Evolutionary conservation across 805 yeast species (phyloP).

Genomic region (Zygosaccharomyces bailii): DNA sequence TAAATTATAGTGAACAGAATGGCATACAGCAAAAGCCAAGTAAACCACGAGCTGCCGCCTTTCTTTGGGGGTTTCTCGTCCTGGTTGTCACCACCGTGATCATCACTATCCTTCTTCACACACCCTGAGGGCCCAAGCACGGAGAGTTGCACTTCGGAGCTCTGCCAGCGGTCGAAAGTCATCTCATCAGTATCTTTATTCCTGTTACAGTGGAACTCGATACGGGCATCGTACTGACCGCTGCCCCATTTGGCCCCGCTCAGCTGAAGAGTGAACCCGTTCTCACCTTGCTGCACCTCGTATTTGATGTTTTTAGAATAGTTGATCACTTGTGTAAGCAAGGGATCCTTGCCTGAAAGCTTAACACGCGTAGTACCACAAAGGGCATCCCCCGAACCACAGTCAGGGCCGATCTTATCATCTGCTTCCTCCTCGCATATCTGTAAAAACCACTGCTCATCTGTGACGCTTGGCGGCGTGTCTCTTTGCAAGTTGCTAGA

Average conservation of each 20-base stretch:
- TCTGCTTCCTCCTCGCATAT: slow-evolving; percentile 51
- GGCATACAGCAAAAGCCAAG: slow-evolving; percentile 73
- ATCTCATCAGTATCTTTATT: slow-evolving; percentile 35
- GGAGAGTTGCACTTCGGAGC: slow-evolving; percentile 25
- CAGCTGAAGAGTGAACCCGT: slow-evolving; percentile 40
- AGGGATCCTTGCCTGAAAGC: slow-evolving; percentile 46
- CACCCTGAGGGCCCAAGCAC: slow-evolving; percentile 47
- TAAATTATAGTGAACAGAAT: slow-evolving; percentile 73
- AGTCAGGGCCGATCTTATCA: slow-evolving; percentile 41
- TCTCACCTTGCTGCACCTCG: slow-evolving; percentile 33
- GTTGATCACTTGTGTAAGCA: slow-evolving; percentile 61
- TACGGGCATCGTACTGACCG: slow-evolving; percentile 43
- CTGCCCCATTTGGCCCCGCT: slow-evolving; percentile 72
- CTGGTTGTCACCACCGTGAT: slow-evolving; percentile 25
- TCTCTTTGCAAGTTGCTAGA: slow-evolving; percentile 31
- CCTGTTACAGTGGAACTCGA: slow-evolving; percentile 48
- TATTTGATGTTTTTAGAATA: slow-evolving; percentile 38
- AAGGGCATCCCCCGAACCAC: slow-evolving; percentile 69
- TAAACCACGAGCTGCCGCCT: slow-evolving; percentile 43
- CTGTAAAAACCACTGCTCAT: slow-evolving; percentile 64
- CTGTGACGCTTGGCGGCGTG: slow-evolving; percentile 79
- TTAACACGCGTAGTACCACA: slow-evolving; percentile 68
- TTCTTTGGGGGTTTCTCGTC: slow-evolving; percentile 32
- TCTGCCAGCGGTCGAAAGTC: slow-evolving; percentile 26
- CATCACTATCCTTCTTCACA: slow-evolving; percentile 29